These are phyloP conservation scores for Aspergillus unguis DNA, from an alignment of 2,329 filamentous ascomycete species.

Conservation along the genomic window DNA sequence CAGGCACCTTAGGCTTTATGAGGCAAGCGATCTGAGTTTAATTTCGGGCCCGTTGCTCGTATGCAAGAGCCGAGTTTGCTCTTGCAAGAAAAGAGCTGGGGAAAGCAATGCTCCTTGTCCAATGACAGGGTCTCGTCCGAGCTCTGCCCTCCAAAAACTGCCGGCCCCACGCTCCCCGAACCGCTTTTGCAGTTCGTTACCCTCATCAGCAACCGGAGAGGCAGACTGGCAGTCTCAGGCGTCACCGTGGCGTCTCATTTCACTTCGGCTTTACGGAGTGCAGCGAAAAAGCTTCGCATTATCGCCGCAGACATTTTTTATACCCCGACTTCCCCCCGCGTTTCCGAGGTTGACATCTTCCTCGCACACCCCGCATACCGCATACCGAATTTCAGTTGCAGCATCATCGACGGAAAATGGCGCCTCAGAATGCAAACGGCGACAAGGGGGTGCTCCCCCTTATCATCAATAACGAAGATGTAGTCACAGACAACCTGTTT, in stretches of 20 bases:
- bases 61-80: slow-evolving; percentile 6
- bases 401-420: slow-evolving; percentile 8
- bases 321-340: neutral
- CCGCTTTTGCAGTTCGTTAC: slow-evolving; percentile 10
- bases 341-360: neutral
- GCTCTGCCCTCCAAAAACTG: neutral
- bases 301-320: neutral
- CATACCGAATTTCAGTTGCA: neutral
- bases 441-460: slow-evolving; percentile 33
- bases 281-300: too few relatives aligned
- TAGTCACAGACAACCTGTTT: slow-evolving; percentile 40
- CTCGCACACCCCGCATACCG: neutral
- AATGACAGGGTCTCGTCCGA: neutral
- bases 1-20: neutral
- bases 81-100: too few relatives aligned
- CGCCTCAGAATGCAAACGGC: slow-evolving; percentile 9
- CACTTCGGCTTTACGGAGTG: neutral
- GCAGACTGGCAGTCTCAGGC: neutral
- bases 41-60: too few relatives aligned
- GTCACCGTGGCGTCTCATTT: neutral
- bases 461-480: slow-evolving; percentile 44
- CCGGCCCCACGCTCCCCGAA: slow-evolving; percentile 11
- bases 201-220: slow-evolving; percentile 12
- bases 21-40: neutral
- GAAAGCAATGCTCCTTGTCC: neutral